Percentiles rank a stretch among this genome's conserved stretches.
phyloP scores from a whole-genome alignment of 1,139 yeast genomes.

The Sugiyamaella neomexicana region DNA sequence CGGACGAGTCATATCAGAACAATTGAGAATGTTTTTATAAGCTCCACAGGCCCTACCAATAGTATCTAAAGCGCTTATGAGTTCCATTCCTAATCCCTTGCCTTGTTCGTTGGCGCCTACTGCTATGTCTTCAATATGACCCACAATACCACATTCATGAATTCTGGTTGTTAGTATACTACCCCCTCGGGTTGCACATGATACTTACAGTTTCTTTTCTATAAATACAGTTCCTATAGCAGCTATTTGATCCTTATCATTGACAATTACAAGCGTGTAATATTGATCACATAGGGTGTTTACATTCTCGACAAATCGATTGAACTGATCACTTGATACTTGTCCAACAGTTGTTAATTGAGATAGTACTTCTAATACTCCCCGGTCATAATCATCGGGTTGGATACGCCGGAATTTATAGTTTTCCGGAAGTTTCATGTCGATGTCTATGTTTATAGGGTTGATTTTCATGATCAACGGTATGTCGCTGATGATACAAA shows the following conservation, averaged over 20 bases:
- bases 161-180: conserved; percentile 25
- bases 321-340: conserved; percentile 44
- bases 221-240: conserved; percentile 46
- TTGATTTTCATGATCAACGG: conserved; percentile 13
- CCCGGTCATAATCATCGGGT: conserved; percentile 46
- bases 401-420: conserved; percentile 50
- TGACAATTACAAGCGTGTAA: conserved; percentile 51
- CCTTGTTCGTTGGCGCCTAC: conserved; percentile 78
- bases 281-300: conserved; percentile 32
- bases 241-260: conserved; percentile 35
- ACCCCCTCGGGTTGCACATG: too few species aligned
- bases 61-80: conserved; percentile 56
- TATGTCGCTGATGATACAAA: too few species aligned
- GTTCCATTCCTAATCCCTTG: conserved; percentile 57
- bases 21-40: conserved; percentile 75
- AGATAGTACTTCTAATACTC: conserved; percentile 49
- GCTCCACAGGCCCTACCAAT: conserved; percentile 58
- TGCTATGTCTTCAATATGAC: conserved; percentile 92
- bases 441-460: conserved; percentile 14
- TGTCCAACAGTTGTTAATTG: conserved; percentile 60
- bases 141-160: conserved; percentile 80
- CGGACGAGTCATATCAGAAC: conserved; percentile 63
- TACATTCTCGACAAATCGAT: conserved; percentile 6
- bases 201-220: conserved; percentile 47
- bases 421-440: conserved; percentile 47